Evolutionary conservation across 225 moss, liverwort and hornwort species (phyloP).

Genomic region (Thuidium tamariscinum): DNA sequence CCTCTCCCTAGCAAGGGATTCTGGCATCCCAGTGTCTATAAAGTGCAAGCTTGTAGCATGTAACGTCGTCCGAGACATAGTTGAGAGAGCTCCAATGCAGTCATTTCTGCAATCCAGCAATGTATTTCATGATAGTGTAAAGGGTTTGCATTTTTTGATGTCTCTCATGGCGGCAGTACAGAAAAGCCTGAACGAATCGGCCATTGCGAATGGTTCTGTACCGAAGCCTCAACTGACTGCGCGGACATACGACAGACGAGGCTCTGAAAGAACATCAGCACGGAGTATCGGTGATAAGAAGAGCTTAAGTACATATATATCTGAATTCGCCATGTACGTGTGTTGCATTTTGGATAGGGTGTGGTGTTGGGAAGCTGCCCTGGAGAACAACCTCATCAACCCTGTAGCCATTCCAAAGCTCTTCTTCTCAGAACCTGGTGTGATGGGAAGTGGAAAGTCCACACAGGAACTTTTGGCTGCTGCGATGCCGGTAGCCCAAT

Average conservation of each 20-base stretch:
- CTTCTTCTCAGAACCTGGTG: constrained; percentile 17
- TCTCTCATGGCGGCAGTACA: constrained; percentile 57
- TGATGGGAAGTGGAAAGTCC: neutral
- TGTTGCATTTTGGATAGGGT: constrained; percentile 75
- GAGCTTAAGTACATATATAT: constrained; percentile 25
- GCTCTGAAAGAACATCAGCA: constrained; percentile 3
- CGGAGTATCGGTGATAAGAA: neutral
- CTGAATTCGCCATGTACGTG: constrained; percentile 62
- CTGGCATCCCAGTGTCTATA: constrained; percentile 46
- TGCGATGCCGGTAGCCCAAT: neutral
- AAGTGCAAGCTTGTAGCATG: constrained; percentile 76
- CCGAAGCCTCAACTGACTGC: constrained; percentile 4
- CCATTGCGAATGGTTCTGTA: neutral
- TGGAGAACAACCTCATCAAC: constrained; percentile 40
- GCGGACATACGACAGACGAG: constrained; percentile 15
- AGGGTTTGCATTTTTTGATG: constrained; percentile 55
- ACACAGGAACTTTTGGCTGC: neutral
- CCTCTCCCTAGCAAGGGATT: constrained; percentile 67
- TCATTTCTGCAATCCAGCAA: constrained; percentile 59
- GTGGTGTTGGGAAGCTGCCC: constrained; percentile 86
- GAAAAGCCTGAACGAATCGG: constrained; percentile 26
- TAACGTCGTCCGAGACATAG: constrained; percentile 73
- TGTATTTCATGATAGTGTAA: constrained; percentile 41
- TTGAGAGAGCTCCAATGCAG: constrained; percentile 65
- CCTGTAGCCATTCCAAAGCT: constrained; percentile 36